These are phyloP conservation scores for Linum lewisii DNA, from an alignment of 345 rosid species.

Conservation along the genomic window DNA sequence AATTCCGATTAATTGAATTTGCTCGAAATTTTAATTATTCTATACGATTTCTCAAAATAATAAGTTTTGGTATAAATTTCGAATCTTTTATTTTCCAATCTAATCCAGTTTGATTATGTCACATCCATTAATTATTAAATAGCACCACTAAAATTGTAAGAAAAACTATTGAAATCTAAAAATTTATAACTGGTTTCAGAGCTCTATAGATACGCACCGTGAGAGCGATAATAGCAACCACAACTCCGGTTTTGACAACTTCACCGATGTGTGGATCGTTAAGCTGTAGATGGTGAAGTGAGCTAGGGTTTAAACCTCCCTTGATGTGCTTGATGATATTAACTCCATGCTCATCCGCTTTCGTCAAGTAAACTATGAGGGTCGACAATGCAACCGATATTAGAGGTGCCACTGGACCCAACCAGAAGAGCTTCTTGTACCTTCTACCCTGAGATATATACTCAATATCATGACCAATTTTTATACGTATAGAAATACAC, in stretches of 20 bases:
- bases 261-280: slow-evolving; percentile 48
- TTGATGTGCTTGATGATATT: slow-evolving; percentile 65
- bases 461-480: no score
- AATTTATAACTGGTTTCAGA: no score
- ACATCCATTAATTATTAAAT: no score
- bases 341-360: slow-evolving; percentile 81
- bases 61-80: no score
- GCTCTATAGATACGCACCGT: slow-evolving; percentile 32
- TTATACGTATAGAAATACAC: no score
- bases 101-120: no score
- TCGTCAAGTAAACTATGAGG: slow-evolving; percentile 56
- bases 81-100: no score
- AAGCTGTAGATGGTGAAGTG: slow-evolving; percentile 51
- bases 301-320: slow-evolving; percentile 73
- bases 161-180: no score
- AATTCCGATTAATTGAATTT: no score
- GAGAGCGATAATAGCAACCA: slow-evolving; percentile 58
- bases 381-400: slow-evolving; percentile 62
- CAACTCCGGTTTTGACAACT: slow-evolving; percentile 51
- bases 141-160: no score
- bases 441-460: slow-evolving; percentile 42
- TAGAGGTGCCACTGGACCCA: slow-evolving; percentile 80
- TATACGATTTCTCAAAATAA: no score
- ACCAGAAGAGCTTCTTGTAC: slow-evolving; percentile 72
- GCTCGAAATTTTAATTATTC: no score